Evolutionary conservation across 768 basidiomycete genomes (phyloP).

Genomic region (Lactarius deliciosus): DNA sequence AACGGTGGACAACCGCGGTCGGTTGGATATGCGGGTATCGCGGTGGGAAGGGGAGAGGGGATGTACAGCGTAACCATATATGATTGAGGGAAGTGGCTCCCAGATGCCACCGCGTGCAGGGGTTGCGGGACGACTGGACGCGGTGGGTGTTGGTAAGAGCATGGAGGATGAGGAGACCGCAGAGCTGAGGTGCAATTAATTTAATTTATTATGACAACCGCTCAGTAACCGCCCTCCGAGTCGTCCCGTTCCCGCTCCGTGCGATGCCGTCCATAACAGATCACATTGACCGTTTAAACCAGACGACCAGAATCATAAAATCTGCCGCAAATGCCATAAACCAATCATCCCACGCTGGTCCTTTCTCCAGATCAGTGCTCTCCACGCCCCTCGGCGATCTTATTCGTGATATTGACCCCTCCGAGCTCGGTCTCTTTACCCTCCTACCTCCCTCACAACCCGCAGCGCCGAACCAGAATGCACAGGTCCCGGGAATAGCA

Average conservation of each 20-base stretch:
- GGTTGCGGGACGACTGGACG: constrained; percentile 26
- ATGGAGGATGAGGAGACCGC: background rate
- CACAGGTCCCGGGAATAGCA: constrained; percentile 46
- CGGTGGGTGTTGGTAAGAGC: constrained; percentile 16
- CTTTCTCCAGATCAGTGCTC: constrained; percentile 68
- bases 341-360: constrained; percentile 32
- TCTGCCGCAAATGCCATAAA: constrained; percentile 42
- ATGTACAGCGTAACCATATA: constrained; percentile 91
- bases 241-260: background rate
- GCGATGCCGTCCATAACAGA: constrained; percentile 59
- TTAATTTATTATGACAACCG: background rate
- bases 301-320: constrained; percentile 52
- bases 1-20: constrained; percentile 59
- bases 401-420: constrained; percentile 75
- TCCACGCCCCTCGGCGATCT: constrained; percentile 64
- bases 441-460: constrained; percentile 42
- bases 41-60: constrained; percentile 75
- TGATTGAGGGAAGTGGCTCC: constrained; percentile 68
- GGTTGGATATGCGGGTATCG: constrained; percentile 62
- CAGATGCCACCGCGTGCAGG: constrained; percentile 47
- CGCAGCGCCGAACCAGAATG: constrained; percentile 34
- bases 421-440: constrained; percentile 77
- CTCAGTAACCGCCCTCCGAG: too few species aligned
- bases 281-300: constrained; percentile 64
- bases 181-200: background rate